Base-by-base conservation (phyloP, 1,139 yeast species). In the Lodderomyces elongisporus region DNA sequence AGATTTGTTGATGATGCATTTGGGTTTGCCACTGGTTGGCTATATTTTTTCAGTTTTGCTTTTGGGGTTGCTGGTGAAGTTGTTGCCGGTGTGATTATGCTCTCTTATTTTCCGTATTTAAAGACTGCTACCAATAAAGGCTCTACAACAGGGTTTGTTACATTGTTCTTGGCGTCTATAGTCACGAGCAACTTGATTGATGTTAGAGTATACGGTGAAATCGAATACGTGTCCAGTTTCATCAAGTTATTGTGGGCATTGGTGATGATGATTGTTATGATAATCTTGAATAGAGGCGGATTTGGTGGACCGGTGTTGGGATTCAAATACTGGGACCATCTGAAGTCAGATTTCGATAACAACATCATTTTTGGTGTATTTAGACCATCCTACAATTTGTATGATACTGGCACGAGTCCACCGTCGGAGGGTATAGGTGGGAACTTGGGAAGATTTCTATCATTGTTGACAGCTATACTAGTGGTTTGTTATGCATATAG, bases 1-100 rank as follows among this genome's bases (percentile, higher is more conserved):
- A 62, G 95, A 31, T 85, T 85, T 56, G 85, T 85, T 2, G 94
- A 85, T 50, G 88, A 82, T 45, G 85, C 95, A 0, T 77, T 85
- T 52, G 95, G 95, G 0, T 83, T 85, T 53, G 79, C 93, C 1
- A 65, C 84, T 0, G 95, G 95, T 0, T 73, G 88, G 68, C 64
- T 77, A 28, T 85, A 85, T 54, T 85, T 89, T 77, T 54, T 82
- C 12, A 74, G 85, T 39, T 84, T 83, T 53, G 70, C 84, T 5
- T 24, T 24, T 13, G 85, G 88, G 0, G 60, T 85, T 35, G 88
- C 95, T 0, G 76, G 89, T 0, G 95, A 87, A 50, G 70, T 85
- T 9, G 81, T 85, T 4, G 93, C 94, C 0, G 79, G 85, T 22
- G 77, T 85, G 1, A 78, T 85, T 27, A 73, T 85, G 77, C 60